Conservation (phyloP, 352 stramenopile genomes). For the Globisporangium acanthophoron region DNA sequence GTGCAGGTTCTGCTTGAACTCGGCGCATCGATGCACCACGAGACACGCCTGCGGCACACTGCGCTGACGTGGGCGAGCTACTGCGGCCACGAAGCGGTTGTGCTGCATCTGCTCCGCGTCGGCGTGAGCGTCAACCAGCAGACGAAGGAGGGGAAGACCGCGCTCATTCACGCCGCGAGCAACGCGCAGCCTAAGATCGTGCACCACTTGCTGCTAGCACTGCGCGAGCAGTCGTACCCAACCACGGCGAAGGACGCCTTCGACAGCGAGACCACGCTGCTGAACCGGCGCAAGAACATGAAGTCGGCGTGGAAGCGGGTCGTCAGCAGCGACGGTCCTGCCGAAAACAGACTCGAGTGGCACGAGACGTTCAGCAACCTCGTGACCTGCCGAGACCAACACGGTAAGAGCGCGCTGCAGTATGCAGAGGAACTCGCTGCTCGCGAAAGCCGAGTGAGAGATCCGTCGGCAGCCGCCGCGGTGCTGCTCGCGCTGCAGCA, state of each 20-base stretch:
- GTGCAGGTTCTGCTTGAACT: slow-evolving; percentile 39
- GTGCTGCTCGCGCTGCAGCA: slow-evolving; percentile 36
- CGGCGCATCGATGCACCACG: slow-evolving; percentile 35
- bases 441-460: neutral
- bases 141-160: slow-evolving; percentile 58
- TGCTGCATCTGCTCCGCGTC: slow-evolving; percentile 41
- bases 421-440: slow-evolving; percentile 20
- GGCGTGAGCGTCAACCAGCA: slow-evolving; percentile 26
- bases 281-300: slow-evolving; percentile 15
- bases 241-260: slow-evolving; percentile 17
- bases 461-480: neutral
- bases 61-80: slow-evolving; percentile 73
- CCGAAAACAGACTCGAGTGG: slow-evolving; percentile 41
- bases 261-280: slow-evolving; percentile 7
- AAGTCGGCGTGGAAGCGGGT: slow-evolving; percentile 14
- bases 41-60: slow-evolving; percentile 58
- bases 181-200: slow-evolving; percentile 55
- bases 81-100: slow-evolving; percentile 60
- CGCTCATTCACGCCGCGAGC: slow-evolving; percentile 55
- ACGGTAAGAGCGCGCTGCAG: slow-evolving; percentile 25
- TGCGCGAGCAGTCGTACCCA: slow-evolving; percentile 33
- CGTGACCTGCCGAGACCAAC: slow-evolving; percentile 25
- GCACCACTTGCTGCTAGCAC: slow-evolving; percentile 42
- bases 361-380: slow-evolving; percentile 45
- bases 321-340: neutral